Evolutionary conservation across 805 yeast genomes (phyloP).

Genomic region (Alloascoidea africana): DNA sequence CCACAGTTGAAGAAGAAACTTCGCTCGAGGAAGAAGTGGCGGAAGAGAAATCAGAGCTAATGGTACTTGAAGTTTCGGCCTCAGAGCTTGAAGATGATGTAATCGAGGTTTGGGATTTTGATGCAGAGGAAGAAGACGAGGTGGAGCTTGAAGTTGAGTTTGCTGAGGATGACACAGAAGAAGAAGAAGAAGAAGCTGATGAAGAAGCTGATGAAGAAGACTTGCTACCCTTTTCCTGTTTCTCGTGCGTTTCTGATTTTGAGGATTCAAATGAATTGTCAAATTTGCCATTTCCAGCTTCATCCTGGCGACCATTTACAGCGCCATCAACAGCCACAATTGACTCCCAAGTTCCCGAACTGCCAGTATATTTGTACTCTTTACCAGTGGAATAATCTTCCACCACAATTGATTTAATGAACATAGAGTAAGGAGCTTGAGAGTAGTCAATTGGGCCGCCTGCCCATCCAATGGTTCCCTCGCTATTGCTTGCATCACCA

Average conservation of each 20-base stretch:
- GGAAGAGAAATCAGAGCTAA: too few species aligned
- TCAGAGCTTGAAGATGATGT: constrained; percentile 4
- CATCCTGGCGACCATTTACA: too few species aligned
- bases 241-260: too few species aligned
- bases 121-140: constrained; percentile 3
- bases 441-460: constrained; percentile 42
- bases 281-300: constrained; percentile 42
- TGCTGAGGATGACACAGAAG: too few species aligned
- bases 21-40: too few species aligned
- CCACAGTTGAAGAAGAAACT: too few species aligned
- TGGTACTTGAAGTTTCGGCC: constrained; percentile 3
- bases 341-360: constrained; percentile 23
- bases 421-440: constrained; percentile 37
- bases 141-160: constrained; percentile 3
- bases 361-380: constrained; percentile 24
- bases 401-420: constrained; percentile 42
- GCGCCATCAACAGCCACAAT: constrained; percentile 25
- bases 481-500: constrained; percentile 29
- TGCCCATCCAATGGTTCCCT: constrained; percentile 61
- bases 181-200: too few species aligned
- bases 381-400: constrained; percentile 37
- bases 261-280: constrained; percentile 27
- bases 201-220: not conserved
- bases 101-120: not conserved
- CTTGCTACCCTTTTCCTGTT: too few species aligned